A percentile compares a stretch with the other conserved stretches of the same genome.
These are phyloP conservation scores for Podospora conica DNA, from an alignment of 495 filamentous ascomycete genomes.

Conservation along the genomic window DNA sequence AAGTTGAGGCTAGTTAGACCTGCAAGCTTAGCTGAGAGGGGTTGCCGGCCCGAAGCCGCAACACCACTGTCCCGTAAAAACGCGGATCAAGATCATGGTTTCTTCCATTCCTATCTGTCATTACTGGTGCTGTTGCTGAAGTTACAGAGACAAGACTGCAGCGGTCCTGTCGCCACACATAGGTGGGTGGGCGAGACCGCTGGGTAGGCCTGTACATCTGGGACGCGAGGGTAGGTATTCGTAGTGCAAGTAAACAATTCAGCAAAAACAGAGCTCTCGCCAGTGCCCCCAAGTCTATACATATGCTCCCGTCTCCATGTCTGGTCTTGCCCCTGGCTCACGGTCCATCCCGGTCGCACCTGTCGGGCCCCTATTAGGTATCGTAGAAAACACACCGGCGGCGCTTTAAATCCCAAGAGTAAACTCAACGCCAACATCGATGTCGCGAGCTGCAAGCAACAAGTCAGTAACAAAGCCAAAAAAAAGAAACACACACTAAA, in stretches of 20 bases:
- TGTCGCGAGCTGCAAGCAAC: conserved; percentile 65
- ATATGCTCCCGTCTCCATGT: not conserved
- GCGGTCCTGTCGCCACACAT: not conserved
- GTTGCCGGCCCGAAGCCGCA: not conserved
- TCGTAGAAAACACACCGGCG: not conserved
- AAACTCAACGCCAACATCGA: conserved; percentile 97
- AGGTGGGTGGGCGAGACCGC: not conserved
- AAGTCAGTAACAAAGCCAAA: conserved; percentile 9
- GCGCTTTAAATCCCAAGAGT: conserved; percentile 78
- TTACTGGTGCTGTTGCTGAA: not conserved
- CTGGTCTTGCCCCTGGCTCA: not conserved
- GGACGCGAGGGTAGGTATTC: not conserved
- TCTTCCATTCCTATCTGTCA: not conserved
- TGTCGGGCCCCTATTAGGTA: not conserved
- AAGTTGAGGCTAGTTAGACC: not conserved
- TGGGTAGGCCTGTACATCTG: not conserved
- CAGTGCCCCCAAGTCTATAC: conserved; percentile 6
- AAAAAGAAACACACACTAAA: conserved; percentile 8
- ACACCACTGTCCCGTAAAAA: not conserved
- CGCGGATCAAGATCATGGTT: not conserved
- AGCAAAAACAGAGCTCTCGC: not conserved
- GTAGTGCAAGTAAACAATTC: not conserved
- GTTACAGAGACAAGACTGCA: not conserved
- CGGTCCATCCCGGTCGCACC: not conserved
- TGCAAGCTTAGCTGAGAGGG: not conserved